Percentiles rank a stretch among this genome's conserved stretches.
phyloP scores from a whole-genome alignment of 2,329 filamentous ascomycete genomes.

The Claviceps arundinis region DNA sequence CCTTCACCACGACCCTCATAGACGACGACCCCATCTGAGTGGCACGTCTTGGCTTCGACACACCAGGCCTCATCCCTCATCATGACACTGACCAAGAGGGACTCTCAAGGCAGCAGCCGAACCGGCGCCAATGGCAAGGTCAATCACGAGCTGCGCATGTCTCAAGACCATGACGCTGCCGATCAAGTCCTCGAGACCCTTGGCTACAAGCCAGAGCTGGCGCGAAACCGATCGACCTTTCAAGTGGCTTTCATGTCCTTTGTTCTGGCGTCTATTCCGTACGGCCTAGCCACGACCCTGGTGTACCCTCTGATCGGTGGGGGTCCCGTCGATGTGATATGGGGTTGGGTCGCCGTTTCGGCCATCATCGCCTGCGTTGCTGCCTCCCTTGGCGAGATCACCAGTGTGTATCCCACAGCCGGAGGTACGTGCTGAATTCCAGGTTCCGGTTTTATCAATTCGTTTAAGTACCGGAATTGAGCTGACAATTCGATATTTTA shows the following conservation, averaged over 20 bases:
- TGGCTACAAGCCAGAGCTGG: constrained; percentile 53
- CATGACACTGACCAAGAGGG: constrained; percentile 12
- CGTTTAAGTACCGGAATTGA: too few relatives aligned
- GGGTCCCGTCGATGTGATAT: constrained; percentile 56
- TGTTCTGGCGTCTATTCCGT: constrained; percentile 61
- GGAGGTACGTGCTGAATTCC: constrained; percentile 36
- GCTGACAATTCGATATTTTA: not conserved
- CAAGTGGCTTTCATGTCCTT: constrained; percentile 67
- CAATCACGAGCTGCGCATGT: constrained; percentile 12
- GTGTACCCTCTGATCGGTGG: constrained; percentile 54
- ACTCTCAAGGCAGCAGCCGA: constrained; percentile 9
- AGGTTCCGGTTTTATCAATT: not conserved
- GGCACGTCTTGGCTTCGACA: not conserved
- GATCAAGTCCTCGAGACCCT: constrained; percentile 50
- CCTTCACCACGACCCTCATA: not conserved
- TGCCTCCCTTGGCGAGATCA: constrained; percentile 58
- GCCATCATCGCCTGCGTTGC: constrained; percentile 59
- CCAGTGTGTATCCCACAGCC: constrained; percentile 62
- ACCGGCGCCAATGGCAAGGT: constrained; percentile 15
- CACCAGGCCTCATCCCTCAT: not conserved
- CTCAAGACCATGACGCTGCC: constrained; percentile 29
- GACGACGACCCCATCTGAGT: not conserved
- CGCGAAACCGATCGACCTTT: constrained; percentile 51
- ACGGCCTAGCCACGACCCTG: constrained; percentile 58
- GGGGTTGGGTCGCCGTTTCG: constrained; percentile 59